Base-by-base conservation (phyloP, 2,329 filamentous ascomycete species). In the Xylaria sp. region DNA sequence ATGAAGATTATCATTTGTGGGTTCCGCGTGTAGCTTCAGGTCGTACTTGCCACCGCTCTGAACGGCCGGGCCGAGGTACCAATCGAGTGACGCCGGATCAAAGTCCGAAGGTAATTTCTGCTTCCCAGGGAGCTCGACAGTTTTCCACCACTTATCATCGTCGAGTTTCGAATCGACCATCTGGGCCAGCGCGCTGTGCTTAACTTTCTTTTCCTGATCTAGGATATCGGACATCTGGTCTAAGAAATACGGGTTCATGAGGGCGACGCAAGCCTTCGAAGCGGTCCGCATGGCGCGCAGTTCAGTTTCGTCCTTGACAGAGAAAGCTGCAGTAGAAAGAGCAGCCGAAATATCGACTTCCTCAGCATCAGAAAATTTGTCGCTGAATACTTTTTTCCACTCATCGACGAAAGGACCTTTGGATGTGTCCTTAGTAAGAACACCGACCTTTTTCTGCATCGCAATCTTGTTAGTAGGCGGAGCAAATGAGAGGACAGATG, bases 1-100 rank as follows among this genome's bases (percentile, higher is more conserved):
- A 78, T 98, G 93, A 23, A 99, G 85, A 65, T 90, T 85, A 69
- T 93, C 94, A 75, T 93, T 90, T 78, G 97, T 94, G 10, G 94
- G 89, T 67, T 94, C 91, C 1, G 90, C 87, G 12, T 88, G 88
- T 75, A 97, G 91, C 76, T 92, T 93, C 35, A 99, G 84, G 76
- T 99, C 97, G 79, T 97, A 99, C 76, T 93, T 94, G 74, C 96
- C 96, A 74, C 97, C 96, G 77, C 94, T 98, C 83, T 99, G 95
- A 55, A 99, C 91, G 0, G 94, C 90, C 1, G 95, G 95, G 4
- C 92, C 93, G 68, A 97, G 88, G 50, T 93, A 93, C 95, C 96
- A 99, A 81, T 99, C 96, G 63, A 99, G 89, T 78, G 98, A 93
- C 69, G 90, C 84, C 2, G 92, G 86, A 78, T 98, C 96, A 74